Conservation (phyloP, 306 rosid genomes). For the Calophaca sinica region DNA sequence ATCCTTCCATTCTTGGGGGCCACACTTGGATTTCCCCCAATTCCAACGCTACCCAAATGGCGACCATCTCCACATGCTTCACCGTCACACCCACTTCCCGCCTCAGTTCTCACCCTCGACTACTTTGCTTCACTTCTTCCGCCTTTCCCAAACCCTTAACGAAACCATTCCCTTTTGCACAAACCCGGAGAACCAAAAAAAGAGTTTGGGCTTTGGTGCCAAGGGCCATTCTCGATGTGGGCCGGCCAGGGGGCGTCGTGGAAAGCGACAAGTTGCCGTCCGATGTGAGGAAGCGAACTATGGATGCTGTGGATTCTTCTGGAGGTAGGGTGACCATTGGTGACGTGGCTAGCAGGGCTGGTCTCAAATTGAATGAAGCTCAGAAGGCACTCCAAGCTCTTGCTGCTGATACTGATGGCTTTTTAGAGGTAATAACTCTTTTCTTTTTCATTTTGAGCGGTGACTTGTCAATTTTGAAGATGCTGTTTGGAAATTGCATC, state of each 20-base stretch:
- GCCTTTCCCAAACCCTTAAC: conserved; percentile 35
- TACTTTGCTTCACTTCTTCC: conserved; percentile 44
- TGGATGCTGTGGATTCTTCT: conserved; percentile 86
- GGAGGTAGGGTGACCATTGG: conserved; percentile 93
- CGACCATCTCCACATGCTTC: conserved; percentile 73
- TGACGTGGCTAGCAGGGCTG: conserved; percentile 89
- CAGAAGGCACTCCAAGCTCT: conserved; percentile 95
- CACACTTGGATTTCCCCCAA: conserved; percentile 1
- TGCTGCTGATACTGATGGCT: conserved; percentile 85
- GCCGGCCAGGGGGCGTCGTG: conserved; percentile 69
- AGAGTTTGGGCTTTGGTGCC: conserved; percentile 54
- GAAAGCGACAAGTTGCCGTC: conserved; percentile 78
- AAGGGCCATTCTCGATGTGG: conserved; percentile 60
- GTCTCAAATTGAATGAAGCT: conserved; percentile 80
- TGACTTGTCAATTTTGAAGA: conserved; percentile 4
- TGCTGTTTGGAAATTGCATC: not conserved
- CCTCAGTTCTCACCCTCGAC: conserved; percentile 39
- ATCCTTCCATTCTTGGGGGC: too few species aligned
- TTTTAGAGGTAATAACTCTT: conserved; percentile 69
- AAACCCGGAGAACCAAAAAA: conserved; percentile 45
- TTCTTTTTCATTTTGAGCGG: not conserved
- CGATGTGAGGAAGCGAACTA: conserved; percentile 87
- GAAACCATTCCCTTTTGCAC: conserved; percentile 38
- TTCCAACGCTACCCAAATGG: conserved; percentile 52
- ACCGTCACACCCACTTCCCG: conserved; percentile 56